Percentiles rank a stretch among this genome's conserved stretches.
Conservation (phyloP, 208 protist species). For the Borovskyia barvae region DNA sequence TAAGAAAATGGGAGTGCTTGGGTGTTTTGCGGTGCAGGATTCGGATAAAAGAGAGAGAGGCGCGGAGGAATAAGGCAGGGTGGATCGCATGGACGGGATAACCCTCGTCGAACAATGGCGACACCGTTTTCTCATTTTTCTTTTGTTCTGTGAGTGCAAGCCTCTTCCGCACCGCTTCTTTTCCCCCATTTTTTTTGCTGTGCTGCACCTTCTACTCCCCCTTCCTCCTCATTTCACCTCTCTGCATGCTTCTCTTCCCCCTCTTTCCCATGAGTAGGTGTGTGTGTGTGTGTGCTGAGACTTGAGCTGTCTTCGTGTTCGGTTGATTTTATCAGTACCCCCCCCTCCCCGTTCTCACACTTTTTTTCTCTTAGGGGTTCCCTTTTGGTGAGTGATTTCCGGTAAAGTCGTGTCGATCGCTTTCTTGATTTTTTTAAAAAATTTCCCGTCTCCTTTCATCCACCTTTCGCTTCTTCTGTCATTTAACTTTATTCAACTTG, state of each 20-base stretch:
- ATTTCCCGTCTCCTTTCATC: neutral
- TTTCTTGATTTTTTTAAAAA: neutral
- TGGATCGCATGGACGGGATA: too few species aligned
- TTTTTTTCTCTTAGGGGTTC: too few species aligned
- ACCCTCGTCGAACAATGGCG: neutral
- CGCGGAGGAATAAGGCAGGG: too few species aligned
- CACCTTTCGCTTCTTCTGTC: neutral
- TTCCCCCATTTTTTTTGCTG: conserved; percentile 1
- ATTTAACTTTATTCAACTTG: too few species aligned
- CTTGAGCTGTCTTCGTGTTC: neutral
- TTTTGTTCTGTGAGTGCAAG: neutral
- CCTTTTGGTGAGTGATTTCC: neutral
- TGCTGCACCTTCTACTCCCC: neutral
- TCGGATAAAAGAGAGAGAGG: too few species aligned
- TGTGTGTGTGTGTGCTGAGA: too few species aligned
- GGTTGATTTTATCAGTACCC: too few species aligned
- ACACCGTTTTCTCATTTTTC: neutral
- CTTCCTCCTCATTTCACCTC: neutral
- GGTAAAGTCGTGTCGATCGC: neutral
- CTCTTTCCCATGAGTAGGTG: too few species aligned
- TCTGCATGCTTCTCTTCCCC: neutral
- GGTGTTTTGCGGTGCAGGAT: too few species aligned
- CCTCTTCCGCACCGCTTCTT: neutral
- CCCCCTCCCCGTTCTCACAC: neutral
- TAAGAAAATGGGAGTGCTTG: too few species aligned